Conservation (phyloP, 805 yeast genomes). For the Isabelozyma gotoi region DNA sequence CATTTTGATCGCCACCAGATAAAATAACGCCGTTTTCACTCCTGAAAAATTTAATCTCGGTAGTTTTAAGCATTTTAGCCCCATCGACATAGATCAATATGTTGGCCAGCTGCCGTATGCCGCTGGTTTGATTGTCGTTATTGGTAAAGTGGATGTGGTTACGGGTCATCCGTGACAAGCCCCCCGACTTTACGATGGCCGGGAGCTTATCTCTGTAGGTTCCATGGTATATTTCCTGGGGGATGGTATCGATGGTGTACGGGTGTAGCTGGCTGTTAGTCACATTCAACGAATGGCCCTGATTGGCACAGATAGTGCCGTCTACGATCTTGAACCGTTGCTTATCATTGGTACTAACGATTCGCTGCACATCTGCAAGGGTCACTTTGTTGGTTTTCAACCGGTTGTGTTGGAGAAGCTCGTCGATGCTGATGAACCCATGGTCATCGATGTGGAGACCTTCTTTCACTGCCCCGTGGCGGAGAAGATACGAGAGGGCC, state of each 20-base stretch:
- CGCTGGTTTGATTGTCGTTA: constrained; percentile 56
- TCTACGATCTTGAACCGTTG: constrained; percentile 58
- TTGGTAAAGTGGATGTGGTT: constrained; percentile 86
- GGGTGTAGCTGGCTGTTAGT: constrained; percentile 40
- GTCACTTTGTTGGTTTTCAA: constrained; percentile 58
- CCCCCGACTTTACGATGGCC: constrained; percentile 50
- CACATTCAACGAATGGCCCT: constrained; percentile 78
- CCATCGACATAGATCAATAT: constrained; percentile 66
- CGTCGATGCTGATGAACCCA: constrained; percentile 64
- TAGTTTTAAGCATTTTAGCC: constrained; percentile 19
- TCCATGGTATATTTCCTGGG: constrained; percentile 71
- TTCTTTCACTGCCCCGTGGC: constrained; percentile 85
- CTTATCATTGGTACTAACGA: constrained; percentile 69
- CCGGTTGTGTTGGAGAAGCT: constrained; percentile 55
- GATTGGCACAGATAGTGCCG: constrained; percentile 75
- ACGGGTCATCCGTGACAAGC: constrained; percentile 67
- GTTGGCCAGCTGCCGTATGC: constrained; percentile 61
- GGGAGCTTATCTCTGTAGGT: constrained; percentile 54
- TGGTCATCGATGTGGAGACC: constrained; percentile 57
- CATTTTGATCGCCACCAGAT: constrained; percentile 58
- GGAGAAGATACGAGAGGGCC: constrained; percentile 67
- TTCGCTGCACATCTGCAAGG: constrained; percentile 52
- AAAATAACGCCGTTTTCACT: constrained; percentile 77
- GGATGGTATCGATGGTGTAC: constrained; percentile 45
- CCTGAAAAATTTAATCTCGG: constrained; percentile 48